These are phyloP conservation scores for Lasiosphaeriaceae sp. DNA, from an alignment of 495 filamentous ascomycete species.

Conservation along the genomic window DNA sequence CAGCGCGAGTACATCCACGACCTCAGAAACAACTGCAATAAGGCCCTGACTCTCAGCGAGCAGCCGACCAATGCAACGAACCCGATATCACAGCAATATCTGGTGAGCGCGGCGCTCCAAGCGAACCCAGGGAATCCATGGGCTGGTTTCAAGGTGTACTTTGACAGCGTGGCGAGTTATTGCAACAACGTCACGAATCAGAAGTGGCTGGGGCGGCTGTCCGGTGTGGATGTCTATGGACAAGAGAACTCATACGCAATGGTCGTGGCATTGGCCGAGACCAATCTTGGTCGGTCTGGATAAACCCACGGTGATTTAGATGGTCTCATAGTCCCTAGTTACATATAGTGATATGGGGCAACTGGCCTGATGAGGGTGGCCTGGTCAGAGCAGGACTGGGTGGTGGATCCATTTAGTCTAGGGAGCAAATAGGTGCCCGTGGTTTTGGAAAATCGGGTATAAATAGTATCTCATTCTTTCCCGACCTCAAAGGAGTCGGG, in stretches of 20 bases:
- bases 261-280: too few species aligned
- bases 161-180: conserved; percentile 21
- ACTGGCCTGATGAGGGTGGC: too few species aligned
- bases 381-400: too few species aligned
- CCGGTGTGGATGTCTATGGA: conserved; percentile 30
- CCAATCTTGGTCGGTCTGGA: too few species aligned
- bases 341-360: too few species aligned
- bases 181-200: conserved; percentile 30
- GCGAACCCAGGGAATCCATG: conserved; percentile 4
- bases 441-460: too few species aligned
- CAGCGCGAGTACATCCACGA: conserved; percentile 37
- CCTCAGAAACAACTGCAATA: conserved; percentile 29
- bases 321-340: too few species aligned
- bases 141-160: conserved; percentile 25
- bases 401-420: too few species aligned
- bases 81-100: background rate
- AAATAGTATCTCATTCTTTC: too few species aligned
- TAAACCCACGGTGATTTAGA: too few species aligned
- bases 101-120: background rate
- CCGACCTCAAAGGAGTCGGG: too few species aligned
- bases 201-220: conserved; percentile 33
- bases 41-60: conserved; percentile 21
- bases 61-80: conserved; percentile 13
- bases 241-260: conserved; percentile 5
- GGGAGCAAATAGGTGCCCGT: too few species aligned